Conservation (phyloP, 441 rosid species). For the Adansonia rubrostipa region DNA sequence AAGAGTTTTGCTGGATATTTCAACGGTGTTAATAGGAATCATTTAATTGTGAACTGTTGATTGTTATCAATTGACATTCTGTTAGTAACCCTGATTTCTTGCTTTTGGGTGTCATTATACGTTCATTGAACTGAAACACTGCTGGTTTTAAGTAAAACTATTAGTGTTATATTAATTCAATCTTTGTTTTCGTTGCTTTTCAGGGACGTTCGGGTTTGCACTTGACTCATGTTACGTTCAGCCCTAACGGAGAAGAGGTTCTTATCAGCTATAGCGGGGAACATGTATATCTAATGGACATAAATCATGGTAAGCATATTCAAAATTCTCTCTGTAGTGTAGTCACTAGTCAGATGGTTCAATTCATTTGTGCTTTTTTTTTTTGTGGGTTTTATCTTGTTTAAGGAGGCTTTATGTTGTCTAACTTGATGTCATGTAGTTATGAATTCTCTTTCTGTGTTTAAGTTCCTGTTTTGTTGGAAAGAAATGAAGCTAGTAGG, state of each 20-base stretch:
- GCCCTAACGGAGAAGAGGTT: constrained; percentile 95
- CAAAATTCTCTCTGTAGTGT: constrained; percentile 7
- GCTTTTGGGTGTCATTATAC: constrained; percentile 8
- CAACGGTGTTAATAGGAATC: background rate
- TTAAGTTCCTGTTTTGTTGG: constrained; percentile 7
- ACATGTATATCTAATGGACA: constrained; percentile 90
- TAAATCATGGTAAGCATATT: constrained; percentile 61
- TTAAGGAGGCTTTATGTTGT: background rate
- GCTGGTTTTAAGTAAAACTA: background rate
- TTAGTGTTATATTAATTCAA: constrained; percentile 2
- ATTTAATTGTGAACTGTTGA: background rate
- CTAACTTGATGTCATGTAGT: background rate
- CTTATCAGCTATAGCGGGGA: constrained; percentile 94
- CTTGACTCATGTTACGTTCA: constrained; percentile 91
- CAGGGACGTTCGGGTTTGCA: constrained; percentile 87
- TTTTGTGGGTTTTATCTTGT: background rate
- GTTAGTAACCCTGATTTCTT: background rate
- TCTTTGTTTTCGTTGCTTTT: constrained; percentile 33
- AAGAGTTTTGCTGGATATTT: background rate
- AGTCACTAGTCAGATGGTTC: constrained; percentile 5
- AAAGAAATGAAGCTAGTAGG: background rate
- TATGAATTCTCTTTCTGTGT: constrained; percentile 4
- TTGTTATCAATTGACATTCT: constrained; percentile 8
- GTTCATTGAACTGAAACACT: background rate
- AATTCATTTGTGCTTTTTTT: background rate